Evolutionary conservation across 768 basidiomycete genomes (phyloP).

Genomic region (Suillus hirtellus): DNA sequence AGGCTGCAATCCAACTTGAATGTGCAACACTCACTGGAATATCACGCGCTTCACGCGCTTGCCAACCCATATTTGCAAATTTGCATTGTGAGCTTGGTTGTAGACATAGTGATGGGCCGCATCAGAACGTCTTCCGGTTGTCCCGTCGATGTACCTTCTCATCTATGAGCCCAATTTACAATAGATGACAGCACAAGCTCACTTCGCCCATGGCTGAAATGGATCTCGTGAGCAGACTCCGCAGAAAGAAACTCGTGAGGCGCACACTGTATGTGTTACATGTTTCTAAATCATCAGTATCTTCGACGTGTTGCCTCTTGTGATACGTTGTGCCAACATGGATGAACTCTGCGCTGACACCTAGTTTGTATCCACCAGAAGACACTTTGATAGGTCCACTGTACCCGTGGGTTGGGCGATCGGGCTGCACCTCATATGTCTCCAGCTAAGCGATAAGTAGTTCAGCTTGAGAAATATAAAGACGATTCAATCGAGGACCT

Average conservation of each 20-base stretch:
- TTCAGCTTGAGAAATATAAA: not conserved
- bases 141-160: not conserved
- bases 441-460: not conserved
- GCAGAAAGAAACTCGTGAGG: not conserved
- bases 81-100: not conserved
- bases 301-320: not conserved
- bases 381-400: not conserved
- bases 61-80: not conserved
- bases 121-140: not conserved
- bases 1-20: not conserved
- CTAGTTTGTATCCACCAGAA: not conserved
- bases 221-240: not conserved
- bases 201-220: not conserved
- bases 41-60: not conserved
- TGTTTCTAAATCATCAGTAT: not conserved
- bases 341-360: not conserved
- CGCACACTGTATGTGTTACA: slow-evolving; percentile 1
- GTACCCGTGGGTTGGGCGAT: not conserved
- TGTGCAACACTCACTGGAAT: not conserved
- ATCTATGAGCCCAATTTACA: not conserved
- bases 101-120: too few relatives aligned
- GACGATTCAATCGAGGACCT: not conserved
- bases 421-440: not conserved
- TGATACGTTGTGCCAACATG: not conserved
- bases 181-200: not conserved